These are phyloP conservation scores for Fusarium setosum DNA, from an alignment of 2,329 filamentous ascomycete species.

Conservation along the genomic window DNA sequence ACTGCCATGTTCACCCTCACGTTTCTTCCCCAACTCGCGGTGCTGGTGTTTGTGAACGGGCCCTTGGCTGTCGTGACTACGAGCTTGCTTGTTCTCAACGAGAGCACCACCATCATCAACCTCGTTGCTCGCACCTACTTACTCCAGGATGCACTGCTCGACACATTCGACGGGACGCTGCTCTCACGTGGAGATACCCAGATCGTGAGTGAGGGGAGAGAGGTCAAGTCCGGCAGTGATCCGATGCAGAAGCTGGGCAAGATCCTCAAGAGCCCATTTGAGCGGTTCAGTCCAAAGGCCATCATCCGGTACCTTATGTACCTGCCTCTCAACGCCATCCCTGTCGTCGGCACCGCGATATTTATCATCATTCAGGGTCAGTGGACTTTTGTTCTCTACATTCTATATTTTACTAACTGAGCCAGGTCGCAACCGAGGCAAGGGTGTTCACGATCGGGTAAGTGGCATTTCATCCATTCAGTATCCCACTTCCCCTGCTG, in stretches of 20 bases:
- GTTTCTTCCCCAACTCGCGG: constrained; percentile 84
- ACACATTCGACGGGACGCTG: constrained; percentile 86
- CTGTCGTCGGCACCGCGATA: constrained; percentile 83
- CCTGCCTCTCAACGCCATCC: constrained; percentile 92
- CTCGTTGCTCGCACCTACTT: constrained; percentile 75
- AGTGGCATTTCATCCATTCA: constrained; percentile 39
- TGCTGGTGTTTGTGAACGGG: constrained; percentile 87
- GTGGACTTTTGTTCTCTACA: neutral
- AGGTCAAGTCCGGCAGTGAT: constrained; percentile 73
- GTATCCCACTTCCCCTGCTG: neutral
- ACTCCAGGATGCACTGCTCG: constrained; percentile 83
- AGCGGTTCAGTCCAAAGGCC: constrained; percentile 67
- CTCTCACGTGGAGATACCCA: constrained; percentile 61
- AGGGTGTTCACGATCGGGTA: constrained; percentile 65
- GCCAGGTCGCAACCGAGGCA: constrained; percentile 60
- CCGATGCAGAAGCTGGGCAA: constrained; percentile 68
- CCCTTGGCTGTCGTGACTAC: constrained; percentile 82
- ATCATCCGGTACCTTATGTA: constrained; percentile 86
- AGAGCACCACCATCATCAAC: constrained; percentile 69
- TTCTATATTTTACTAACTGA: constrained; percentile 9
- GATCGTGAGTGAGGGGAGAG: constrained; percentile 79
- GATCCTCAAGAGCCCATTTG: constrained; percentile 67
- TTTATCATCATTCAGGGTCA: constrained; percentile 83
- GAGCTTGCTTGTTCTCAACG: constrained; percentile 73
- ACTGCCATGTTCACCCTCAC: constrained; percentile 88